Evolutionary conservation across 495 filamentous ascomycete genomes (phyloP).

Genomic region (Daldinia decipiens): DNA sequence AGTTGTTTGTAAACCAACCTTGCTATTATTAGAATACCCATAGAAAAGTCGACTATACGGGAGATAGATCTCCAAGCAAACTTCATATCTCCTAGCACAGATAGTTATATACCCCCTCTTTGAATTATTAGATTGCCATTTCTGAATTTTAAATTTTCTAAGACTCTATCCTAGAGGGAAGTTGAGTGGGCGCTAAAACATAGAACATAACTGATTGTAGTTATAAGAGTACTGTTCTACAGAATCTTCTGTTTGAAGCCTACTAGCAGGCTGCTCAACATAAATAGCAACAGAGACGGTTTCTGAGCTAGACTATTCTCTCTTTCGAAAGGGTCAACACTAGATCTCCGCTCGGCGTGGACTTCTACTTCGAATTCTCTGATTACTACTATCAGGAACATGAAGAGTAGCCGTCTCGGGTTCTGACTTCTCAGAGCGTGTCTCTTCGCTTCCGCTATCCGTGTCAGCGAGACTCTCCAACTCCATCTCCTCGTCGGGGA

Average conservation of each 20-base stretch:
- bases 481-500: conserved; percentile 42
- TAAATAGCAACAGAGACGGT: background rate
- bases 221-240: background rate
- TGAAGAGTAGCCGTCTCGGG: conserved; percentile 11
- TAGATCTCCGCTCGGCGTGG: conserved; percentile 30
- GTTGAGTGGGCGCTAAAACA: background rate
- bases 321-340: conserved; percentile 2
- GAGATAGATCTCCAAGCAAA: background rate
- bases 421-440: conserved; percentile 9
- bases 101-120: background rate
- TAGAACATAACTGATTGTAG: background rate
- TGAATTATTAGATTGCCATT: background rate
- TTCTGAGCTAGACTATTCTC: background rate
- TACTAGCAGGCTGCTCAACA: background rate
- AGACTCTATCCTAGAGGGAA: background rate
- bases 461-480: conserved; percentile 33
- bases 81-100: background rate
- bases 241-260: background rate
- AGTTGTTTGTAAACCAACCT: background rate
- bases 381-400: conserved; percentile 14
- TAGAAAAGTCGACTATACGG: background rate
- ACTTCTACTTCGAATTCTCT: conserved; percentile 41
- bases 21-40: conserved; percentile 2
- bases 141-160: background rate
- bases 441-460: conserved; percentile 38